Percentiles rank a stretch among this genome's conserved stretches.
phyloP scores from a whole-genome alignment of 805 yeast genomes.

The Kodamaea sagamina region DNA sequence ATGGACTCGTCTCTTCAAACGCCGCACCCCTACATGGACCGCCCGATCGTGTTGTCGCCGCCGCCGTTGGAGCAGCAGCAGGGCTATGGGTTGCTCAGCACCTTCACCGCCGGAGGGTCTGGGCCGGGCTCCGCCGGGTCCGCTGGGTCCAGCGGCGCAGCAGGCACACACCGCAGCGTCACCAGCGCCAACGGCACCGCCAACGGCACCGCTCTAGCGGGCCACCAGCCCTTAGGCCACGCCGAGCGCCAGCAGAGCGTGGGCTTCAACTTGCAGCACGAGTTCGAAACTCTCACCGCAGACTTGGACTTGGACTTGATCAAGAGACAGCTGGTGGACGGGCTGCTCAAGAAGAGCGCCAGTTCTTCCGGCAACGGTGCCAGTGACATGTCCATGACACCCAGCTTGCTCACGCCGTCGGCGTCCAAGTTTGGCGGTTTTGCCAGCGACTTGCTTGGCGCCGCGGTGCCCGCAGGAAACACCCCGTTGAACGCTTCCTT shows the following conservation, averaged over 20 bases:
- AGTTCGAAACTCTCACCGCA: constrained; percentile 47
- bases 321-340: constrained; percentile 13
- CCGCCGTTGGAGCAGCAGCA: constrained; percentile 37
- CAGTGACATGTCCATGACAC: constrained; percentile 4
- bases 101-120: not conserved
- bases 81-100: constrained; percentile 3
- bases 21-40: constrained; percentile 18
- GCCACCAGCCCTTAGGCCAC: constrained; percentile 12
- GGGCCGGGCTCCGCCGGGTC: not conserved
- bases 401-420: constrained; percentile 12
- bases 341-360: not conserved
- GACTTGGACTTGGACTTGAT: constrained; percentile 48
- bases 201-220: no score
- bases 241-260: constrained; percentile 42
- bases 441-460: constrained; percentile 12
- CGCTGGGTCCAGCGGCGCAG: not conserved
- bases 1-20: constrained; percentile 9
- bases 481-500: constrained; percentile 6
- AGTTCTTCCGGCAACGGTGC: not conserved
- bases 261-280: constrained; percentile 48
- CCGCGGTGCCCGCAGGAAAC: constrained; percentile 5
- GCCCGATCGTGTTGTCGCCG: constrained; percentile 45
- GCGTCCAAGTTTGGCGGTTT: constrained; percentile 12
- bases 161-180: not conserved
- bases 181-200: not conserved